Evolutionary conservation across 257 asterid species (phyloP).

Genomic region (Orobanche coerulescens): DNA sequence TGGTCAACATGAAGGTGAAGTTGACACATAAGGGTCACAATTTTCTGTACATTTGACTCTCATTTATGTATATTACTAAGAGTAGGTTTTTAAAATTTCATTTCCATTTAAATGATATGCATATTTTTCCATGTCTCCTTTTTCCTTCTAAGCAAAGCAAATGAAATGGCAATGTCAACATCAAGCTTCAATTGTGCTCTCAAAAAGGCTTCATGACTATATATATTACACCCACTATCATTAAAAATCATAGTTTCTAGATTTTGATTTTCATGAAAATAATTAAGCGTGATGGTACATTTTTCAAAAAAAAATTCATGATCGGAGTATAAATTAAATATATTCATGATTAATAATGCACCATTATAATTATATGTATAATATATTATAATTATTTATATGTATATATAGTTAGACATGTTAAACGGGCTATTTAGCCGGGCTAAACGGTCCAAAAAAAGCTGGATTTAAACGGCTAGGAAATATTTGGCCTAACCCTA

Average conservation of each 20-base stretch:
- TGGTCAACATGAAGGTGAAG: neutral
- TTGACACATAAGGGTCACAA: neutral
- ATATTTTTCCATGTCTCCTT: neutral
- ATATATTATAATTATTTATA: too few relatives aligned
- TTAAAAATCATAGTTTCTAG: constrained; percentile 12
- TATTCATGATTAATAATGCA: too few relatives aligned
- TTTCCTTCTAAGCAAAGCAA: constrained; percentile 25
- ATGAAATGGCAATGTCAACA: constrained; percentile 19
- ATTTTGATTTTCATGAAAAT: constrained; percentile 12
- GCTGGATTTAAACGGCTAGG: too few relatives aligned
- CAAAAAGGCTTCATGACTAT: constrained; percentile 6
- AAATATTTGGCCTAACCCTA: too few relatives aligned
- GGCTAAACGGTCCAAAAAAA: too few relatives aligned
- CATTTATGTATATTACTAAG: neutral
- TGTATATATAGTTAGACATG: too few relatives aligned
- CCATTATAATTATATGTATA: too few relatives aligned
- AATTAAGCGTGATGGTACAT: neutral
- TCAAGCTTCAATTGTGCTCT: constrained; percentile 18
- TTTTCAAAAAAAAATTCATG: too few relatives aligned
- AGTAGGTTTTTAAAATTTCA: neutral
- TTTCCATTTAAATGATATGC: constrained; percentile 4
- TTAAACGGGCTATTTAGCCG: too few relatives aligned
- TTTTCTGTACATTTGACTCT: neutral
- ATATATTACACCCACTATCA: constrained; percentile 8
- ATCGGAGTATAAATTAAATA: too few relatives aligned